These are phyloP conservation scores for Cenococcum geophilum DNA, from an alignment of 495 filamentous ascomycete species.

Conservation along the genomic window DNA sequence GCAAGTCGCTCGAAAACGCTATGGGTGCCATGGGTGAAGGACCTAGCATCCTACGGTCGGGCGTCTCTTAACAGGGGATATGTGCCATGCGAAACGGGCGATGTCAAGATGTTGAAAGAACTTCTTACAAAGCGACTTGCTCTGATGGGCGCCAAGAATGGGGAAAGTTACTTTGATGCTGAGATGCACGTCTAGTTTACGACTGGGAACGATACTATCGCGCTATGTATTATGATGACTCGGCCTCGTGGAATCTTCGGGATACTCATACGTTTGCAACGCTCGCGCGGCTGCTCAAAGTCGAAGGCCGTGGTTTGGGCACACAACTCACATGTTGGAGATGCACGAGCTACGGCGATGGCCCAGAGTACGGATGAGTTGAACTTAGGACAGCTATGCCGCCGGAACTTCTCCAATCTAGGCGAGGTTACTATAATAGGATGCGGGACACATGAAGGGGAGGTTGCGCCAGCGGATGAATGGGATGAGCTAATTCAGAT, in stretches of 20 bases:
- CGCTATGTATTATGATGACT: conserved; percentile 53
- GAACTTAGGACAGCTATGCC: conserved; percentile 53
- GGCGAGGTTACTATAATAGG: conserved; percentile 49
- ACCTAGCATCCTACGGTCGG: too few relatives aligned
- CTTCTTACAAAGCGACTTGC: conserved; percentile 45
- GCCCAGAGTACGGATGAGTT: conserved; percentile 44
- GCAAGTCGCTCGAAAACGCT: too few relatives aligned
- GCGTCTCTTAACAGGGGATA: conserved; percentile 21
- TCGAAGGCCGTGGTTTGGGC: conserved; percentile 55
- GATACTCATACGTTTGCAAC: conserved; percentile 57
- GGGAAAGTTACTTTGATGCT: conserved; percentile 49
- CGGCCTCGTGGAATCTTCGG: conserved; percentile 52
- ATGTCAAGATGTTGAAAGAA: conserved; percentile 45
- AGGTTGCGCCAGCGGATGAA: conserved; percentile 50
- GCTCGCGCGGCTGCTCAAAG: conserved; percentile 43
- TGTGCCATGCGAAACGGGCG: conserved; percentile 46
- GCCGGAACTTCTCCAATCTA: conserved; percentile 42
- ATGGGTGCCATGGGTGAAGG: too few relatives aligned
- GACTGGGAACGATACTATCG: conserved; percentile 49
- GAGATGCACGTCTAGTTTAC: conserved; percentile 42
- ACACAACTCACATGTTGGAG: conserved; percentile 57
- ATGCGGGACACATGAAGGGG: conserved; percentile 50
- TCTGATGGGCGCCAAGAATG: conserved; percentile 39
- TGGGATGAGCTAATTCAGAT: conserved; percentile 34
- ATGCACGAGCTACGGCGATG: conserved; percentile 53